phyloP scores from a whole-genome alignment of 192 early-diverging fungal species.

The Coemansia sp. region DNA sequence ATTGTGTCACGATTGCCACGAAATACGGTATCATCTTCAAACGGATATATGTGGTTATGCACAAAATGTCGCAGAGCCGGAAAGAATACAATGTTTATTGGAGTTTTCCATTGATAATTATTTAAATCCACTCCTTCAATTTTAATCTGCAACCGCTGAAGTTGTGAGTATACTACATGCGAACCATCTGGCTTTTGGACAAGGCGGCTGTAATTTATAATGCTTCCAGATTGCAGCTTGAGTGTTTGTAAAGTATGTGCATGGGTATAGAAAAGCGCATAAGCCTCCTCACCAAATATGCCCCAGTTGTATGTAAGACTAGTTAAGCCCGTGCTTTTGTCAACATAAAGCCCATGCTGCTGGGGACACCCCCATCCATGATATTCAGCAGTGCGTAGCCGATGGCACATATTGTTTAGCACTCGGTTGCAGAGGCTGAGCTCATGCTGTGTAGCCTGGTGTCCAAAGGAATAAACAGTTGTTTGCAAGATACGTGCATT shows the following conservation, averaged over 20 bases:
- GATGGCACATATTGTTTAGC: neutral
- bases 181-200: neutral
- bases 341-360: neutral
- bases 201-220: constrained; percentile 1
- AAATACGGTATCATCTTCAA: neutral
- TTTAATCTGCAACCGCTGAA: neutral
- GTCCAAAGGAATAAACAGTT: neutral
- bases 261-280: neutral
- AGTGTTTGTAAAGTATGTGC: neutral
- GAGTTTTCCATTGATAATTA: neutral
- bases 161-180: neutral
- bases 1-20: neutral
- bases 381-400: neutral
- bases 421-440: neutral
- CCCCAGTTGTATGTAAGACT: neutral
- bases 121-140: neutral
- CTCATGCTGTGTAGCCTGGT: neutral
- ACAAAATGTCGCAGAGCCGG: neutral
- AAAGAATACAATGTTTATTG: constrained; percentile 1
- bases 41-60: constrained; percentile 1
- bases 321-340: neutral
- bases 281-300: neutral
- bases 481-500: neutral
- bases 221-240: neutral
- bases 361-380: neutral